Conservation (phyloP, 2,329 filamentous ascomycete genomes). For the Xylariaceae sp. region DNA sequence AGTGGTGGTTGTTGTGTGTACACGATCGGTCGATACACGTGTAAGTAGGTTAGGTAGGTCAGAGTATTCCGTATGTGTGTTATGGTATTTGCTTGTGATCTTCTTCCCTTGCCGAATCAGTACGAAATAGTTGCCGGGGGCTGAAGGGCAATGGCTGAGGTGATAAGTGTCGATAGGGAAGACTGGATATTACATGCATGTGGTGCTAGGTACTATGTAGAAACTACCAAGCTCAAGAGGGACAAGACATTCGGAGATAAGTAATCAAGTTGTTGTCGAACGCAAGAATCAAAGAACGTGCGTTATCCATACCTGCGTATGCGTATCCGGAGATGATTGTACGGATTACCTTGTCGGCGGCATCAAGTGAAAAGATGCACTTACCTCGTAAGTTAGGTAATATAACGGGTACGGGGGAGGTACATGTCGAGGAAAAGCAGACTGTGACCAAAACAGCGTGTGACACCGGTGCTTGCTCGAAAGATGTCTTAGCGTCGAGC, state of each 20-base stretch:
- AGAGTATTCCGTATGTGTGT: no score
- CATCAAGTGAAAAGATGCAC: no score
- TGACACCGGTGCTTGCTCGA: neutral
- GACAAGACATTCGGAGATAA: no score
- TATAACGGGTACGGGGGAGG: neutral
- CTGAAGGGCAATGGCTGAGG: neutral
- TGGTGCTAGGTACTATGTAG: neutral
- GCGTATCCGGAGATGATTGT: no score
- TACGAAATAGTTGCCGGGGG: conserved; percentile 9
- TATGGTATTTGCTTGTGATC: no score
- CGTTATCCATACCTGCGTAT: no score
- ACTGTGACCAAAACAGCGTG: neutral
- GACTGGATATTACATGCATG: neutral
- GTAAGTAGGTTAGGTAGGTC: neutral
- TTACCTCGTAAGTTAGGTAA: no score
- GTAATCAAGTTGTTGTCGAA: no score
- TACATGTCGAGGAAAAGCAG: neutral
- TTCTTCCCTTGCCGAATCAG: conserved; percentile 5
- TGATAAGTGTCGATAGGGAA: neutral
- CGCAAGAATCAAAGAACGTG: no score
- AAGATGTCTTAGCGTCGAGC: neutral
- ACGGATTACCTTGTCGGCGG: no score
- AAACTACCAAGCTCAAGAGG: no score
- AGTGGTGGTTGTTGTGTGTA: neutral
- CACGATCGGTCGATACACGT: neutral